Base-by-base conservation (phyloP, 306 rosid genomes). In the Albizia julibrissin region DNA sequence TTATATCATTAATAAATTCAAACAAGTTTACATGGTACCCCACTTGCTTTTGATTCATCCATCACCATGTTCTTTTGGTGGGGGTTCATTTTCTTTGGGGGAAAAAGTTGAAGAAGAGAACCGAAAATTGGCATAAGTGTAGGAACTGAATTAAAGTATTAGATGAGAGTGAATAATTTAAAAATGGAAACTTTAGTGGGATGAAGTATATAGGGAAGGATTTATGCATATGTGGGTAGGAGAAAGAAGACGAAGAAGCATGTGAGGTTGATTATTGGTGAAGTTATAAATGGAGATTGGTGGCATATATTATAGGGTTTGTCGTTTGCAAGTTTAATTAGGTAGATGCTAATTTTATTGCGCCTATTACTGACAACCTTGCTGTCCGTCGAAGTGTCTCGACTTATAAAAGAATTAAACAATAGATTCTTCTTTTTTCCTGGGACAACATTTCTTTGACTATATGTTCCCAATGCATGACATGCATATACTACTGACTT, bases 231-330 rank as follows among this genome's bases (percentile, higher is more conserved):
- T 37, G 34, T 3, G 12, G 3, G 61, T 37, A 6, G 37, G 10
- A 11, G 69, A 62, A 14, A 21, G 71, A 72, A 40, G 27, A 71
- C n/a, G 78, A 59, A 61, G 85, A 80, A 76, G 82, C 86, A 81
- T 81, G 82, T 84, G 49, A 79, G 80, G 84, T 84, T 84, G 86
- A 84, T 81, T 87, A 74, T 70, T 86, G 87, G 82, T 69, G 66
- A 81, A 79, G 84, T 3, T 14, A 50, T 49, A 46, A 15, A 87
- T 42, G 50, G 83, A 77, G 76, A 34, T 75, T 72, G 43, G 65
- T 84, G 84, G 67, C 18, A 42, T 59, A 24, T 1, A n/a, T 1
- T 1, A 21, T 19, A 21, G 72, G 27, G 54, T 76, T 71, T 83
- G 82, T 86, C 89, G 77, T 62, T 78, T 74, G 29, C 40, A 13